phyloP scores from a whole-genome alignment of 164 flowering plant species.

The Taxillus chinensis region DNA sequence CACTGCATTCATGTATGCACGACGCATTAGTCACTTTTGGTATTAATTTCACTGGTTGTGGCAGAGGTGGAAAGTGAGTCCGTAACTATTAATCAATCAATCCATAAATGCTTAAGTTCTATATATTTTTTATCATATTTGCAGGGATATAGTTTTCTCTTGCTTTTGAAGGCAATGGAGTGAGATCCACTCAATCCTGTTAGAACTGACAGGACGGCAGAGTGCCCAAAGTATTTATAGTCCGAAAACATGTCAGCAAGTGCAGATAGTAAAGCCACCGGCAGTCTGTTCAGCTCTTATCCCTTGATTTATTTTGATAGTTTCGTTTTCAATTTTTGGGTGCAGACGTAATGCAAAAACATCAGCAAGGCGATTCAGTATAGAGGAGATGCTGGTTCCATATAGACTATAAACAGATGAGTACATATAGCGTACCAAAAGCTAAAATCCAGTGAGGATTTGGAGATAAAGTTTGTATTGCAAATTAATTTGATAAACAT shows the following conservation, averaged over 20 bases:
- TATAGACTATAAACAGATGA: constrained; percentile 17
- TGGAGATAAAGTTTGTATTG: too few species aligned
- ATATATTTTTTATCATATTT: too few species aligned
- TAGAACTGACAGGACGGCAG: not conserved
- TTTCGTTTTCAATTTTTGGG: not conserved
- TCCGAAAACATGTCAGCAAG: not conserved
- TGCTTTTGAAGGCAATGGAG: not conserved
- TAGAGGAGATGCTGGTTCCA: constrained; percentile 47
- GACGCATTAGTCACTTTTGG: too few species aligned
- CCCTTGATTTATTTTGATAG: too few species aligned
- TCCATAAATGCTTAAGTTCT: too few species aligned
- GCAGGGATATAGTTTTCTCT: too few species aligned
- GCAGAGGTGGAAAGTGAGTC: too few species aligned
- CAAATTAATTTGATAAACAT: too few species aligned
- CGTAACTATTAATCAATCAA: too few species aligned
- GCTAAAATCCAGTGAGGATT: too few species aligned
- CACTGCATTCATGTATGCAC: too few species aligned
- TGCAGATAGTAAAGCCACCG: not conserved
- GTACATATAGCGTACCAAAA: not conserved
- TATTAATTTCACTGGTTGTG: too few species aligned
- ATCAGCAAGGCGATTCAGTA: constrained; percentile 38
- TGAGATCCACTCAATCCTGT: not conserved
- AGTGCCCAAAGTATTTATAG: not conserved
- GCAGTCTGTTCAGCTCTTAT: not conserved
- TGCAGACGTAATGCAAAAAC: constrained; percentile 36